A percentile compares a stretch with the other conserved stretches of the same genome.
These are phyloP conservation scores for Stylonectria norvegica DNA, from an alignment of 2,329 filamentous ascomycete species.

Conservation along the genomic window DNA sequence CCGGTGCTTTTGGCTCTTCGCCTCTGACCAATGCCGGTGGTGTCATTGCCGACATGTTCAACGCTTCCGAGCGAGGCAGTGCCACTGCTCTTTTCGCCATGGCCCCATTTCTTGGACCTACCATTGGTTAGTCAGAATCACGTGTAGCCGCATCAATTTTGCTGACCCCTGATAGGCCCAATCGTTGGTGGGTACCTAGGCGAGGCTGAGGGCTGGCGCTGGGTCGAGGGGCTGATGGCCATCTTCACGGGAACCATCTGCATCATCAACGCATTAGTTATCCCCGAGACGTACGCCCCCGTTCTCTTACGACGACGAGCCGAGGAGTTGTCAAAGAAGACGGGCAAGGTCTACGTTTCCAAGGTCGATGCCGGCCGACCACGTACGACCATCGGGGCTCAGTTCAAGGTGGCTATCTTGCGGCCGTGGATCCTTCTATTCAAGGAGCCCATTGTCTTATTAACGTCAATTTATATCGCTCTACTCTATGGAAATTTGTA, in stretches of 20 bases:
- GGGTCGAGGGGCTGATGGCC: slow-evolving; percentile 60
- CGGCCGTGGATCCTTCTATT: slow-evolving; percentile 65
- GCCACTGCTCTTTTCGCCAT: slow-evolving; percentile 59
- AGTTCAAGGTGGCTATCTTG: slow-evolving; percentile 55
- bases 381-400: slow-evolving; percentile 40
- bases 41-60: slow-evolving; percentile 62
- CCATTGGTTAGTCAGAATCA: slow-evolving; percentile 37
- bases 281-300: slow-evolving; percentile 61
- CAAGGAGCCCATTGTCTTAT: slow-evolving; percentile 62
- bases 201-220: slow-evolving; percentile 59
- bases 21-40: slow-evolving; percentile 62
- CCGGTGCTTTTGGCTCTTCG: slow-evolving; percentile 59
- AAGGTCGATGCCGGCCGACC: slow-evolving; percentile 44
- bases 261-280: slow-evolving; percentile 47
- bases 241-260: slow-evolving; percentile 59
- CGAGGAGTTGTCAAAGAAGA: slow-evolving; percentile 45
- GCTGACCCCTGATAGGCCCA: slow-evolving; percentile 39
- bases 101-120: slow-evolving; percentile 62
- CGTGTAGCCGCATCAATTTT: neutral
- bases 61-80: slow-evolving; percentile 50
- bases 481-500: slow-evolving; percentile 55
- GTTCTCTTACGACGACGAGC: slow-evolving; percentile 54
- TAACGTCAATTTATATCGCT: slow-evolving; percentile 62
- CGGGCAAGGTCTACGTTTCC: slow-evolving; percentile 54
- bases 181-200: slow-evolving; percentile 62